Evolutionary conservation across 345 rosid genomes (phyloP).

Genomic region (Populus pruinosa): DNA sequence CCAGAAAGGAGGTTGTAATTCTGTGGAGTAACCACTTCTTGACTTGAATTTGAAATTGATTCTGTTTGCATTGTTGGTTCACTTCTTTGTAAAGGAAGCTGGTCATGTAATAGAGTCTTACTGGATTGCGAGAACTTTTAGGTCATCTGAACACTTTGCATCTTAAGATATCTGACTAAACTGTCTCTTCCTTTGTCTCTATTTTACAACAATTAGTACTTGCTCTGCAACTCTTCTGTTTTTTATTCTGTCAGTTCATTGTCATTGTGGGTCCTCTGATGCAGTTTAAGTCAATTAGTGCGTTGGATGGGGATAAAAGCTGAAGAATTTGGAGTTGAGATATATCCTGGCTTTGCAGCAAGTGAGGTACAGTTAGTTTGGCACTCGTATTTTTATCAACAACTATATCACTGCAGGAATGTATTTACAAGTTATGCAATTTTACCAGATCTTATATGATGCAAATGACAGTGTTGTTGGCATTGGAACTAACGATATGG

Average conservation of each 20-base stretch:
- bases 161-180: neutral
- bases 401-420: constrained; percentile 13
- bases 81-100: too few relatives aligned
- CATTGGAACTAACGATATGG: constrained; percentile 93
- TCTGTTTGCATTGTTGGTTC: neutral
- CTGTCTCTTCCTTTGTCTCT: neutral
- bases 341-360: constrained; percentile 96
- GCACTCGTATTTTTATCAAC: neutral
- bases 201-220: neutral
- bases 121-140: neutral
- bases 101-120: too few relatives aligned
- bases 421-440: constrained; percentile 13
- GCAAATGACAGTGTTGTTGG: constrained; percentile 64
- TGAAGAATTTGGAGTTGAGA: constrained; percentile 90
- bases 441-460: constrained; percentile 66
- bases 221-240: constrained; percentile 7
- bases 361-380: constrained; percentile 56
- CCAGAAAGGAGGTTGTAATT: neutral
- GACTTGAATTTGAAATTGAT: neutral
- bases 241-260: constrained; percentile 9
- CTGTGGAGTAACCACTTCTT: neutral
- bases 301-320: constrained; percentile 92
- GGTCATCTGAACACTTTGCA: neutral
- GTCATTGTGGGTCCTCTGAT: constrained; percentile 9
- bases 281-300: constrained; percentile 83